phyloP scores from a whole-genome alignment of 2,329 filamentous ascomycete species.

The Plenodomus tracheiphilus region DNA sequence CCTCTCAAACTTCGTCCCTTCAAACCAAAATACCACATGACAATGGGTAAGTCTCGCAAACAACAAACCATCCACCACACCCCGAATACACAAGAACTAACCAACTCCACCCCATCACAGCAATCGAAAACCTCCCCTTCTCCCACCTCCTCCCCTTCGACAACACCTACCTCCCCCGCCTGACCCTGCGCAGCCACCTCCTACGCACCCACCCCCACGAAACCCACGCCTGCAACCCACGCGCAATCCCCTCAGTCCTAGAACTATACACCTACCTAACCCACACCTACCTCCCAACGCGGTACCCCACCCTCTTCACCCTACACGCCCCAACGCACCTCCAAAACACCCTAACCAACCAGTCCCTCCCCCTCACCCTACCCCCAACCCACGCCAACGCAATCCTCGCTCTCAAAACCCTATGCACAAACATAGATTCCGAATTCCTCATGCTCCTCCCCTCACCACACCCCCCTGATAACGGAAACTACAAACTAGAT shows the following conservation, averaged over 20 bases:
- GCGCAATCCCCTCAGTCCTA: conserved; percentile 52
- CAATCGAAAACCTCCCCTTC: conserved; percentile 55
- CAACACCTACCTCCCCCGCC: conserved; percentile 59
- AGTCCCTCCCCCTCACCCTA: conserved; percentile 49
- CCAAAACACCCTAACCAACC: conserved; percentile 52
- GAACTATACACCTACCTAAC: conserved; percentile 63
- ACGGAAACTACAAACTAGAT: conserved; percentile 56
- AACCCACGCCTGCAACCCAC: conserved; percentile 43
- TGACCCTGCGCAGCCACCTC: conserved; percentile 54
- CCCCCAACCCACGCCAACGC: conserved; percentile 45
- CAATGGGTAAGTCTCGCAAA: too few species aligned
- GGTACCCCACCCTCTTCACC: conserved; percentile 60
- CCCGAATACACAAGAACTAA: background rate
- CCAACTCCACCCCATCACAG: conserved; percentile 37
- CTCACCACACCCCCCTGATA: conserved; percentile 23
- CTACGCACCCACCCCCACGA: conserved; percentile 51
- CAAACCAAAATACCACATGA: conserved; percentile 64
- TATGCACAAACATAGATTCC: conserved; percentile 60
- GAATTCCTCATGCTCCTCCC: conserved; percentile 63
- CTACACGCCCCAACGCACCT: conserved; percentile 39
- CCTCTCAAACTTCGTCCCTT: conserved; percentile 61
- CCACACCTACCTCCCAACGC: conserved; percentile 58
- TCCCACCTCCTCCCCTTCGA: conserved; percentile 64
- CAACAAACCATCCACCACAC: conserved; percentile 12
- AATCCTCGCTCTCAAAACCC: conserved; percentile 49